A percentile compares a stretch with the other conserved stretches of the same genome.
Conservation (phyloP, 2,329 filamentous ascomycete species). For the Clarireedia sp. region DNA sequence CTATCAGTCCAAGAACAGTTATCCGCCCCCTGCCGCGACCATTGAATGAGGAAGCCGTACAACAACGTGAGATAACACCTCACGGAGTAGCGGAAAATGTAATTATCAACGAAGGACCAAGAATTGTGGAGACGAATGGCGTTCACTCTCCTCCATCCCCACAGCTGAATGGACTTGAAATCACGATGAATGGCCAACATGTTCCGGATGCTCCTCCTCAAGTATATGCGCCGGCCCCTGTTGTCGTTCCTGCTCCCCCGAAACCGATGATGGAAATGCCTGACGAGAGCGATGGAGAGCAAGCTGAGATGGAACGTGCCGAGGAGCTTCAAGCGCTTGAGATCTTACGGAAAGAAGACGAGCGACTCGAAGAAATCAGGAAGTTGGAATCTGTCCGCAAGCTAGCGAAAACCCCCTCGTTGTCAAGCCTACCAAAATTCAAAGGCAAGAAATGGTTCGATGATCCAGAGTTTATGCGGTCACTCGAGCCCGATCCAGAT, state of each 20-base stretch:
- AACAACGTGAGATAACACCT: background rate
- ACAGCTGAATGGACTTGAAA: no score
- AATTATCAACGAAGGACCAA: background rate
- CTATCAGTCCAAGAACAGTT: background rate
- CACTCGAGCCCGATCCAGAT: slow-evolving; percentile 16
- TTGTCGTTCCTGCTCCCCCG: background rate
- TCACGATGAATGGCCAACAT: background rate
- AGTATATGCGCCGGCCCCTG: background rate
- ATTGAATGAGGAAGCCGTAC: background rate
- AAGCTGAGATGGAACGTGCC: slow-evolving; percentile 12
- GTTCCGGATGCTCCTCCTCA: background rate
- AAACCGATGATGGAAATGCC: slow-evolving; percentile 9
- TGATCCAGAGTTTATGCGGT: slow-evolving; percentile 21
- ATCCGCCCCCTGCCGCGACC: background rate
- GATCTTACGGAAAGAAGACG: background rate
- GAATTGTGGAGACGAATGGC: background rate
- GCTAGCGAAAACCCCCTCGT: slow-evolving; percentile 27
- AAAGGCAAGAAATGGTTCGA: slow-evolving; percentile 19
- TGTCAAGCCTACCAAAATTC: slow-evolving; percentile 22
- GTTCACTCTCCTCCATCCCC: background rate
- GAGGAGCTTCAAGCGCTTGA: slow-evolving; percentile 17
- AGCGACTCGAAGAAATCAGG: slow-evolving; percentile 3
- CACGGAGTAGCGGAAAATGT: background rate
- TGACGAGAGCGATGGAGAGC: slow-evolving; percentile 17
- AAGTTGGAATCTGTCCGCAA: slow-evolving; percentile 18